These are phyloP conservation scores for Botryosphaeria dothidea DNA, from an alignment of 2,329 filamentous ascomycete genomes.

Conservation along the genomic window DNA sequence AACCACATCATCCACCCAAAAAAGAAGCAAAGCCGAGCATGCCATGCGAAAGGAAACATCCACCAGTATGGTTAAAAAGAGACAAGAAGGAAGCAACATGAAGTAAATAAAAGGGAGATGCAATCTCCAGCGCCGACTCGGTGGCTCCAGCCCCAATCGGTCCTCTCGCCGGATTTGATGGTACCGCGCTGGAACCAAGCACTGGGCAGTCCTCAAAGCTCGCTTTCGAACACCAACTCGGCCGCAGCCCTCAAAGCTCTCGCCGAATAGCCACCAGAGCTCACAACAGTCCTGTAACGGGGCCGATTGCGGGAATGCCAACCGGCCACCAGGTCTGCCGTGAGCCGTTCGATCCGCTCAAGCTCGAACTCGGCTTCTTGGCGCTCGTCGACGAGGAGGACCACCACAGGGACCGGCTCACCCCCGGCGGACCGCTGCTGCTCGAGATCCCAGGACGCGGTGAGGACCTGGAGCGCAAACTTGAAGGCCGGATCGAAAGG, in stretches of 20 bases:
- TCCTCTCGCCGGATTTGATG: not conserved
- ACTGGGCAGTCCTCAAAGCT: not conserved
- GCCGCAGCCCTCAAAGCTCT: not conserved
- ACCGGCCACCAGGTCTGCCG: not conserved
- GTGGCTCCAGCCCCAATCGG: not conserved
- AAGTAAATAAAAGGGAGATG: not conserved
- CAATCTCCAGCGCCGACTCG: not conserved
- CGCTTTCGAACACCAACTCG: not conserved
- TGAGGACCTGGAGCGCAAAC: not conserved
- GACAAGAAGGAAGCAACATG: not conserved
- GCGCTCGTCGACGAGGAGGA: conserved; percentile 10
- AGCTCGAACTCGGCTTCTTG: not conserved
- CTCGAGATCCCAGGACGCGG: not conserved
- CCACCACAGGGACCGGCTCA: not conserved
- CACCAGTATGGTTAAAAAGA: not conserved
- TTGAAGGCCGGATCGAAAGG: not conserved
- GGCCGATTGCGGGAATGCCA: not conserved
- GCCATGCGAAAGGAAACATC: not conserved
- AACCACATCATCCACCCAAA: not conserved
- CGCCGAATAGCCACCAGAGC: not conserved
- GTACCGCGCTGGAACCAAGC: not conserved
- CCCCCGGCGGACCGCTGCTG: no score
- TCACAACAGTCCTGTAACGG: not conserved
- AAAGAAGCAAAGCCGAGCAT: not conserved
- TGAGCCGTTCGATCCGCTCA: not conserved